phyloP scores from a whole-genome alignment of 805 yeast species.

The Ogataea paraovalis region DNA sequence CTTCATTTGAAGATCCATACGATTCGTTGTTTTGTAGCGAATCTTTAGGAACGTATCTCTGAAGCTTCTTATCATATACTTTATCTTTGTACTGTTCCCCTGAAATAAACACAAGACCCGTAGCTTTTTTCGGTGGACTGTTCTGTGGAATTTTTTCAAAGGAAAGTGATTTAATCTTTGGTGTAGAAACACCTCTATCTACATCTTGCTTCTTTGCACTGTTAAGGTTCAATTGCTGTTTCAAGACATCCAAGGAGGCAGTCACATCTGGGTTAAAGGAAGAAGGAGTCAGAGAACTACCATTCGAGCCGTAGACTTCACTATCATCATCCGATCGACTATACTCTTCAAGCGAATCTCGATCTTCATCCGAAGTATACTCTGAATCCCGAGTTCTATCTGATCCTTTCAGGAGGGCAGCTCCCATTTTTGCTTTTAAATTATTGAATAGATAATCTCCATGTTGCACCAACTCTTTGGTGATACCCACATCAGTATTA shows the following conservation, averaged over 20 bases:
- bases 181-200: constrained; percentile 17
- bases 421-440: constrained; percentile 18
- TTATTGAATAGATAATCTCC: constrained; percentile 26
- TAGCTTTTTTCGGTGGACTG: constrained; percentile 8
- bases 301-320: constrained; percentile 1
- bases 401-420: constrained; percentile 5
- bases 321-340: background rate
- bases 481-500: constrained; percentile 16
- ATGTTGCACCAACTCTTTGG: constrained; percentile 19
- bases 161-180: constrained; percentile 1
- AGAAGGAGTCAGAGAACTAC: constrained; percentile 14
- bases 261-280: constrained; percentile 16
- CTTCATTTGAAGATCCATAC: background rate
- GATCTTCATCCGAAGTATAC: constrained; percentile 4
- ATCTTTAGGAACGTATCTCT: constrained; percentile 18
- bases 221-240: constrained; percentile 15
- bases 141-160: background rate
- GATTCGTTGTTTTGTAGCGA: constrained; percentile 15
- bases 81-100: constrained; percentile 31
- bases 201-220: constrained; percentile 7
- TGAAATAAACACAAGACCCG: constrained; percentile 29
- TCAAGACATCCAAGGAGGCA: constrained; percentile 16
- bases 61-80: constrained; percentile 25
- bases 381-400: constrained; percentile 12
- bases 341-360: background rate